These are phyloP conservation scores for Calendula officinalis DNA, from an alignment of 129 eudicot species.

Conservation along the genomic window DNA sequence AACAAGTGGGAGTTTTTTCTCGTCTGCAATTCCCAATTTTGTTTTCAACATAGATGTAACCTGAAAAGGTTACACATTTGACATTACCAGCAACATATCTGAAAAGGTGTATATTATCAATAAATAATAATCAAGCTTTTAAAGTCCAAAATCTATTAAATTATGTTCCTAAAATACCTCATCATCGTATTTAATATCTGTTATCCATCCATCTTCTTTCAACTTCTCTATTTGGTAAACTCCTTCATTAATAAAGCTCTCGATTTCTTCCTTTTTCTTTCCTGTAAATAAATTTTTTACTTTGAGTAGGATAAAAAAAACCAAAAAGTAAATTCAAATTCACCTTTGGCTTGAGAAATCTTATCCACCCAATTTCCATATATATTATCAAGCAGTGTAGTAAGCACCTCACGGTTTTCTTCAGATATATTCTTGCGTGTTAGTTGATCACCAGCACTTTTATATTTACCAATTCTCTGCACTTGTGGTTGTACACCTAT, in stretches of 20 bases:
- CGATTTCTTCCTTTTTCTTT: constrained; percentile 71
- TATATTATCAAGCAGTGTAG: constrained; percentile 80
- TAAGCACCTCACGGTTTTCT: constrained; percentile 89
- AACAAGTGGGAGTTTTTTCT: constrained; percentile 76
- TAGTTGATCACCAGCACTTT: constrained; percentile 93
- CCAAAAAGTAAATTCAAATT: constrained; percentile 13
- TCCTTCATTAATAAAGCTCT: constrained; percentile 74
- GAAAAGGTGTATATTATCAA: constrained; percentile 17
- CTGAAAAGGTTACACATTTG: constrained; percentile 50
- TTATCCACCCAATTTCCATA: constrained; percentile 81
- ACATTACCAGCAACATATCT: constrained; percentile 31
- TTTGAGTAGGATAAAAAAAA: constrained; percentile 21
- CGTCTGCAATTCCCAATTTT: constrained; percentile 58
- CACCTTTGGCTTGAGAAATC: constrained; percentile 75
- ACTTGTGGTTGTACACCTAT: constrained; percentile 85
- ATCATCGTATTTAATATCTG: constrained; percentile 84
- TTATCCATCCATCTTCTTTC: constrained; percentile 82
- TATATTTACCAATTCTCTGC: constrained; percentile 88
- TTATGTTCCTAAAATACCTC: constrained; percentile 49
- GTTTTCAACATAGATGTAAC: constrained; percentile 82
- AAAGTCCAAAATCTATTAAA: constrained; percentile 32
- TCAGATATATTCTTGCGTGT: constrained; percentile 75
- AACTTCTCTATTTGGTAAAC: constrained; percentile 66
- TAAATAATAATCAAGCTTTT: constrained; percentile 30
- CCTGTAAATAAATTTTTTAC: constrained; percentile 39